phyloP scores from a whole-genome alignment of 441 rosid genomes.

The Arabidopsis hybrid region DNA sequence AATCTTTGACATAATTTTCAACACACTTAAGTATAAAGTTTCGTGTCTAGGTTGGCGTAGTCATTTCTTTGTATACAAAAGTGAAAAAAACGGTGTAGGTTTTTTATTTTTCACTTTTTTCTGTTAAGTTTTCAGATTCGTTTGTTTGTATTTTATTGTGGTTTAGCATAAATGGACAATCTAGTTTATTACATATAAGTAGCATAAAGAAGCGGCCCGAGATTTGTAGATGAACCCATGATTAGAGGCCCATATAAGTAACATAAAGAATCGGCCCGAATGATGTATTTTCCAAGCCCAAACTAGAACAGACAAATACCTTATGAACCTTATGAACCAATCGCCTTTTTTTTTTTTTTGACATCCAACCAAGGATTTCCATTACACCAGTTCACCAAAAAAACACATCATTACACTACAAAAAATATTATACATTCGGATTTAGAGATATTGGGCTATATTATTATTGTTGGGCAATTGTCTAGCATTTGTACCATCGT shows the following conservation, averaged over 20 bases:
- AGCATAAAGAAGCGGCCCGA: not conserved
- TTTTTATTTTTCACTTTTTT: not conserved
- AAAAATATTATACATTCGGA: not conserved
- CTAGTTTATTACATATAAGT: not conserved
- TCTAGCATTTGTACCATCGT: too few species aligned
- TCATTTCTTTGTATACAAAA: too few species aligned
- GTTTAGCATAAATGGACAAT: not conserved
- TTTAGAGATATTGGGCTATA: too few species aligned
- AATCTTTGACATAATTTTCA: too few species aligned
- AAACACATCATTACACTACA: not conserved
- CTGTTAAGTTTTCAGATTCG: not conserved
- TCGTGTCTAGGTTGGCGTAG: too few species aligned
- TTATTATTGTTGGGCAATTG: too few species aligned
- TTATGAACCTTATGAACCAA: not conserved
- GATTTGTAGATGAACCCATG: not conserved
- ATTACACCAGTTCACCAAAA: not conserved
- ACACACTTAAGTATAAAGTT: too few species aligned
- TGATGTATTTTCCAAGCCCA: not conserved
- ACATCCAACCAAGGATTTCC: too few species aligned
- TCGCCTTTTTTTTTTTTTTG: not conserved
- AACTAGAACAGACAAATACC: not conserved
- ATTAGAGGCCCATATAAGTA: not conserved
- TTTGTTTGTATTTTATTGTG: too few species aligned
- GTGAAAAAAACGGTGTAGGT: too few species aligned
- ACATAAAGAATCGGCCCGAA: not conserved